Percentiles rank a stretch among this genome's conserved stretches.
phyloP scores from a whole-genome alignment of 805 yeast species.

The Lipomyces yamadae region DNA sequence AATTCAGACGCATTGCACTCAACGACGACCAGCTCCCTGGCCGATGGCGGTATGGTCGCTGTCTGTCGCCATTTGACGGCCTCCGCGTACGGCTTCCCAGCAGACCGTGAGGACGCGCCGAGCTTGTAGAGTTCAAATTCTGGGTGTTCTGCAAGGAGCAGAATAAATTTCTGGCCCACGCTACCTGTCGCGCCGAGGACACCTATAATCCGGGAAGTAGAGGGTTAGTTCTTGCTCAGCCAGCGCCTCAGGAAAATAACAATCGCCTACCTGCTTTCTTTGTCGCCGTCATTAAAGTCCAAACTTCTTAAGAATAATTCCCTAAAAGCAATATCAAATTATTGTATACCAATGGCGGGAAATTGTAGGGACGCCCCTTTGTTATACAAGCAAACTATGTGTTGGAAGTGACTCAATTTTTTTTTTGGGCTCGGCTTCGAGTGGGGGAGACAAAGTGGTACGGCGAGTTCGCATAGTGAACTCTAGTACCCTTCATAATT shows the following conservation, averaged over 20 bases:
- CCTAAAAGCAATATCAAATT: neutral
- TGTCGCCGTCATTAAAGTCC: constrained; percentile 27
- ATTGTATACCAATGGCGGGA: neutral
- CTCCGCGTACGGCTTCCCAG: constrained; percentile 82
- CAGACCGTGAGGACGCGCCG: constrained; percentile 94
- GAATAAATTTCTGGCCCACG: constrained; percentile 94
- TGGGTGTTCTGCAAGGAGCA: constrained; percentile 84
- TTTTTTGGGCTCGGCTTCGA: neutral
- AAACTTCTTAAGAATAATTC: neutral
- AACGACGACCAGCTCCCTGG: constrained; percentile 65
- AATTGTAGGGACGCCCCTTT: neutral
- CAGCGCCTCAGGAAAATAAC: neutral
- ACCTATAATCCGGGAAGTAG: constrained; percentile 52
- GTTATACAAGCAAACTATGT: neutral
- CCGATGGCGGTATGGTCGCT: constrained; percentile 70
- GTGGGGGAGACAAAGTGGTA: neutral
- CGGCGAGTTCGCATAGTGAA: neutral
- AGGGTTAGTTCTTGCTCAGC: neutral
- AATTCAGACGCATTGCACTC: constrained; percentile 81
- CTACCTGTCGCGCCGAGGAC: constrained; percentile 98
- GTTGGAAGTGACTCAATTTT: neutral
- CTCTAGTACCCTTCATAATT: neutral
- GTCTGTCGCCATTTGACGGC: constrained; percentile 97
- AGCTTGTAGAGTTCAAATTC: constrained; percentile 81
- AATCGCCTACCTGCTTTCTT: constrained; percentile 40